Base-by-base conservation (phyloP, 192 early-diverging fungal species). In the Umbelopsis isabellina region DNA sequence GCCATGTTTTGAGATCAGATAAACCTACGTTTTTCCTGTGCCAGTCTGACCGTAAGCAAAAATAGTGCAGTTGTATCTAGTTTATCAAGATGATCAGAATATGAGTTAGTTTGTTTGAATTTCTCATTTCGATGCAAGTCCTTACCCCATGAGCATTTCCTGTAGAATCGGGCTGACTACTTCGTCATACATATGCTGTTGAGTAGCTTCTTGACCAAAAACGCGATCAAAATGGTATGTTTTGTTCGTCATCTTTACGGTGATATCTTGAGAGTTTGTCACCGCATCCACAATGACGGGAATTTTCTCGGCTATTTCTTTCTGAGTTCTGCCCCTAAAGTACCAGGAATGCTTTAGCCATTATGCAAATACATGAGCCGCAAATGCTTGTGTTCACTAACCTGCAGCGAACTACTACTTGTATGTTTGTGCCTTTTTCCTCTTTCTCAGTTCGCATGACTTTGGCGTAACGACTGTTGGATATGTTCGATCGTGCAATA, bases 41-140 rank as follows among this genome's bases (percentile, higher is more conserved):
- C 95, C 95, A 2, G 94, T 97, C 79, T 95, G 89, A 21, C 89
- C 93, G 71, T 94, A 95, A 5, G 92, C 92, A 72, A 94, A 90
- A 61, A 95, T 88, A 21, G 89, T 91, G 76, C 91, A 91, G 76
- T 91, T 95, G 79, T 90, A 94, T 20, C 92, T 84, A 61, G 15
- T n/a, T 20, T 22, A 52, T 23, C 45, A 46, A 11, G 37, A 41
- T 41, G 10, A 6, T 10, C 2, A 41, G 1, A 5, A 41, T 1
- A 41, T 41, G 37, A 6, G 1, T 30, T 20, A 51, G 7, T 25
- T 22, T 25, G 23, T 15, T 6, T 12, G 6, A 20, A 2, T 6
- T 20, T 9, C 3, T 41, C 5, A 5, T 1, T 41, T 10, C 7
- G 6, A 12, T 27, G 3, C 46, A 51, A 69, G 0, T 12, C n/a